Evolutionary conservation across 345 rosid species (phyloP), one percentile per base, ranked within the genome.

Genomic region (Aquilaria malaccensis): DNA sequence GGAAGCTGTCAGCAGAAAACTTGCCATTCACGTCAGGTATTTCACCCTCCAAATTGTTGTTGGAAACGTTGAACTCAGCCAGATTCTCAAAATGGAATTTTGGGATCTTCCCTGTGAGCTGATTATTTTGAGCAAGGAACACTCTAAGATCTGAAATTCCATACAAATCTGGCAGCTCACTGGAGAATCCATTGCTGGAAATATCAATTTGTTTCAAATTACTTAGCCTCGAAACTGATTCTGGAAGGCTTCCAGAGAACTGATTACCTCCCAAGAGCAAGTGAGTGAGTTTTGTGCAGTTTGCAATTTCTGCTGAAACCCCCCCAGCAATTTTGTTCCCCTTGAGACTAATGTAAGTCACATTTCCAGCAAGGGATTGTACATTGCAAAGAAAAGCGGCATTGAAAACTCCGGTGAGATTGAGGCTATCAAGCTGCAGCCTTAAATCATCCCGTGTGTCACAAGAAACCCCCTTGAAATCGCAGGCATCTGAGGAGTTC

Each of bases 401-500:
- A 67, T 85, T 75, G 56, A 85, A 74, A 14, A 12, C 61, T 7
- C 90, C 83, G 0, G 79, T 68, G 49, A 85, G 78, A 67, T 67
- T 49, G 30, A 67, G 58, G 31, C 66, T 47, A 47, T 60, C 57
- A 30, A 85, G 72, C 5, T 5, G 13, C 43, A 85, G 12, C 2
- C 22, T 59, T 9, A 37, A 37, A 37, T 37, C 43, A 37, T 37
- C 7, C 7, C 43, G 5, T 12, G 37, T 73, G 33, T 82, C 82
- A 55, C 87, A 80, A 10, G 2, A 33, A 11, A 73, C 67, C 7
- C 79, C 76, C 0, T 6, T 50, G 85, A 87, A 85, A 10, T 58
- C 0, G 70, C 91, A 85, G 30, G 87, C 87, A 77, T 82, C 87
- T 1, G 82, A 65, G 29, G 67, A 33, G 30, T 52, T 68, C 91